These are phyloP conservation scores for Cyberlindnera maclurae DNA, from an alignment of 805 yeast species.

Conservation along the genomic window DNA sequence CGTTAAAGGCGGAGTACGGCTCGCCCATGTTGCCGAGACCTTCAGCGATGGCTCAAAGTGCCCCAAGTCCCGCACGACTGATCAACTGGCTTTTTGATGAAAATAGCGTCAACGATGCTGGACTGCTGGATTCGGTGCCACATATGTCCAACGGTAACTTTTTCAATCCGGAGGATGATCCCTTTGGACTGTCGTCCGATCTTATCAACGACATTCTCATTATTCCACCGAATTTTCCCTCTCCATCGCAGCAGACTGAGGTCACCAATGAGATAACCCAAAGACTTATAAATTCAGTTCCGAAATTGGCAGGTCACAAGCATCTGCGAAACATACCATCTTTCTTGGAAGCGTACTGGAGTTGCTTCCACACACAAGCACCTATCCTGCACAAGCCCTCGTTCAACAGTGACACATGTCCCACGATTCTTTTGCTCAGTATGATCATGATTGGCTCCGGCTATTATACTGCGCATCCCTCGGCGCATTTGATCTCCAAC, in stretches of 20 bases:
- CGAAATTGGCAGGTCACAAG: conserved; percentile 18
- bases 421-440: conserved; percentile 44
- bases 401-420: conserved; percentile 43
- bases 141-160: conserved; percentile 19
- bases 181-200: conserved; percentile 24
- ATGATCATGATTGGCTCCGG: conserved; percentile 36
- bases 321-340: conserved; percentile 17
- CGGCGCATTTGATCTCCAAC: conserved; percentile 8
- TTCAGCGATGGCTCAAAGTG: conserved; percentile 1
- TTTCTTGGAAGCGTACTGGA: conserved; percentile 23
- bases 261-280: conserved; percentile 19
- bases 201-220: conserved; percentile 21
- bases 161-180: conserved; percentile 25
- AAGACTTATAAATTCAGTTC: conserved; percentile 14
- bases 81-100: conserved; percentile 26
- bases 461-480: conserved; percentile 18
- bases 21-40: neutral
- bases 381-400: conserved; percentile 45
- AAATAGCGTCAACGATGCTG: conserved; percentile 8
- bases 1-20: no score
- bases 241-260: conserved; percentile 22
- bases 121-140: conserved; percentile 12
- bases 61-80: conserved; percentile 18
- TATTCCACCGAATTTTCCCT: conserved; percentile 26
- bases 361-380: conserved; percentile 33